phyloP scores from a whole-genome alignment of 192 early-diverging fungal genomes.

The Diversispora epigaea region DNA sequence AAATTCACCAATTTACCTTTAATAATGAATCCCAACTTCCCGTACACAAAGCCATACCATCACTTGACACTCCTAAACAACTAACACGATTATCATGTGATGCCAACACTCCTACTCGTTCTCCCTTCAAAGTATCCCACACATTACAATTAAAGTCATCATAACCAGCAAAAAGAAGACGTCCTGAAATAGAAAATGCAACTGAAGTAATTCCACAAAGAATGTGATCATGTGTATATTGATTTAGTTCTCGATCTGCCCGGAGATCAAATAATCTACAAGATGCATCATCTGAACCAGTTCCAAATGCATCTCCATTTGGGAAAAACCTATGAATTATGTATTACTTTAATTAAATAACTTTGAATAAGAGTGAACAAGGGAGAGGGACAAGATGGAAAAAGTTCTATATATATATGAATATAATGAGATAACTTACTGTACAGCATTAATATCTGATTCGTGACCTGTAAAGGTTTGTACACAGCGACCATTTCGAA shows the following conservation, averaged over 20 bases:
- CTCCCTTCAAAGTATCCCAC: constrained; percentile 97
- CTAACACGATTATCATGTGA: constrained; percentile 97
- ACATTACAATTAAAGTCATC: constrained; percentile 99
- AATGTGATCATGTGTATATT: constrained; percentile 98
- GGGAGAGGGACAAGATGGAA: neutral
- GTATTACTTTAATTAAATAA: neutral
- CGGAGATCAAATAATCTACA: constrained; percentile 97
- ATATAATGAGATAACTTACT: constrained; percentile 53
- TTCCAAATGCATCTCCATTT: constrained; percentile 96
- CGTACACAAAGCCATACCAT: constrained; percentile 98
- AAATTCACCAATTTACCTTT: constrained; percentile 65
- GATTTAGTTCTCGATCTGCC: constrained; percentile 96
- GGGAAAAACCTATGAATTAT: constrained; percentile 84
- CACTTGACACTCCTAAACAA: constrained; percentile 93
- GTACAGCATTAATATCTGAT: constrained; percentile 98
- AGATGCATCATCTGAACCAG: constrained; percentile 97
- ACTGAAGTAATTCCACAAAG: constrained; percentile 98
- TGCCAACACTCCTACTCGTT: constrained; percentile 88
- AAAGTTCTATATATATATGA: neutral
- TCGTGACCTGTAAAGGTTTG: constrained; percentile 99
- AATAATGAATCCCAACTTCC: constrained; percentile 98
- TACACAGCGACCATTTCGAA: constrained; percentile 92
- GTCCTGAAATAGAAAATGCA: constrained; percentile 94
- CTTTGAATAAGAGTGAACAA: neutral
- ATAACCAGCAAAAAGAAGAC: constrained; percentile 96